These are phyloP conservation scores for Termitomyces sp. DNA, from an alignment of 768 basidiomycete genomes.

Conservation along the genomic window DNA sequence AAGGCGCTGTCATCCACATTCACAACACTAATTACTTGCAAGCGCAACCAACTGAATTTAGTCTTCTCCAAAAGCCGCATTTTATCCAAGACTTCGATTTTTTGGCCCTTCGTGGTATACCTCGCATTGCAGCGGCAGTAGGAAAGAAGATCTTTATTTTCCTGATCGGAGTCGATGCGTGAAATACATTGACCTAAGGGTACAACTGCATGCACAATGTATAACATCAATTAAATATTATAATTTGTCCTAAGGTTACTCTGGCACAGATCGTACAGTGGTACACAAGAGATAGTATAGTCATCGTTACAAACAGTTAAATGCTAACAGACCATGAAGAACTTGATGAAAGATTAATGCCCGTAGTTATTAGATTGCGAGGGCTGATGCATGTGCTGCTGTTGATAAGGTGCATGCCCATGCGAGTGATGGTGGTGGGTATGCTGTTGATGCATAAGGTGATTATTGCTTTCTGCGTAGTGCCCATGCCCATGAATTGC, in stretches of 20 bases:
- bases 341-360: conserved; percentile 19
- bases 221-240: not conserved
- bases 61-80: conserved; percentile 56
- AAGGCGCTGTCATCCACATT: conserved; percentile 65
- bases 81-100: conserved; percentile 76
- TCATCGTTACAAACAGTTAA: not conserved
- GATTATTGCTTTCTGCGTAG: conserved; percentile 21
- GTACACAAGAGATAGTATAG: not conserved
- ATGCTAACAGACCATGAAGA: conserved; percentile 5
- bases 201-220: too few relatives aligned
- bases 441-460: conserved; percentile 12
- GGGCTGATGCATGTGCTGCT: conserved; percentile 21
- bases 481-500: conserved; percentile 16
- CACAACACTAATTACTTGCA: conserved; percentile 63
- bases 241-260: conserved; percentile 1
- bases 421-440: conserved; percentile 21
- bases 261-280: not conserved
- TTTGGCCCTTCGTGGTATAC: conserved; percentile 52
- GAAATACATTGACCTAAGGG: conserved; percentile 6
- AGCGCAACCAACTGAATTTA: conserved; percentile 56
- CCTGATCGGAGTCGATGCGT: conserved; percentile 56
- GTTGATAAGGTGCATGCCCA: conserved; percentile 23
- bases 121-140: conserved; percentile 63
- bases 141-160: conserved; percentile 56
- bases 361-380: conserved; percentile 23